phyloP scores from a whole-genome alignment of 495 filamentous ascomycete species.

The Podospora fimiseda region DNA sequence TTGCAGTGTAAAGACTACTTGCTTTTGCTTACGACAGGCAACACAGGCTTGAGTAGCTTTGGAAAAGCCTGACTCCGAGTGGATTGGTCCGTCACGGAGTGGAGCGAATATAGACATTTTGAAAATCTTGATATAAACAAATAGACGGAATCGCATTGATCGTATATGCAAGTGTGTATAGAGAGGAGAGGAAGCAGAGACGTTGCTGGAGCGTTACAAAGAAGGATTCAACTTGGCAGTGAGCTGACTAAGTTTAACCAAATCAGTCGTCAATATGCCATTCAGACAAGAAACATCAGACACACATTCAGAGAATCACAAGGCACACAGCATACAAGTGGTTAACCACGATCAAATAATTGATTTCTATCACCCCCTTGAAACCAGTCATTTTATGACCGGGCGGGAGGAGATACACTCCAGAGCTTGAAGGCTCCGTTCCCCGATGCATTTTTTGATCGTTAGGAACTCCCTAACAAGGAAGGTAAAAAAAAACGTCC shows the following conservation, averaged over 20 bases:
- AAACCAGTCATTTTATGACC: background rate
- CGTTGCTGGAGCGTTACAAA: too few species aligned
- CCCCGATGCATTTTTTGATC: background rate
- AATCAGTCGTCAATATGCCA: too few species aligned
- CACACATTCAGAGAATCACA: background rate
- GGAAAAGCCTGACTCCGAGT: too few species aligned
- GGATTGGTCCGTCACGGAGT: too few species aligned
- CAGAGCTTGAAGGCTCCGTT: background rate
- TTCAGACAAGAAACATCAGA: background rate
- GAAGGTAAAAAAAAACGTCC: background rate
- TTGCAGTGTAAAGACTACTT: background rate
- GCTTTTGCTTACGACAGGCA: slow-evolving; percentile 38
- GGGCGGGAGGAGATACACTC: background rate
- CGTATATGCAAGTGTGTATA: background rate
- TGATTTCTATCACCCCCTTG: too few species aligned
- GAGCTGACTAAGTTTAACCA: too few species aligned
- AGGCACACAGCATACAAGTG: too few species aligned
- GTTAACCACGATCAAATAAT: too few species aligned
- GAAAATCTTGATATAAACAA: too few species aligned
- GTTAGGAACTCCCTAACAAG: background rate
- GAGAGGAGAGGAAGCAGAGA: background rate
- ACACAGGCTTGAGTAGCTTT: slow-evolving; percentile 23
- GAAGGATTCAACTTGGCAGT: too few species aligned
- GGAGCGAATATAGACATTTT: too few species aligned
- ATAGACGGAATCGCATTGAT: too few species aligned